Percentiles rank a stretch among this genome's conserved stretches.
Conservation (phyloP, 208 protist genomes). For the Trypanosoma vivax region DNA sequence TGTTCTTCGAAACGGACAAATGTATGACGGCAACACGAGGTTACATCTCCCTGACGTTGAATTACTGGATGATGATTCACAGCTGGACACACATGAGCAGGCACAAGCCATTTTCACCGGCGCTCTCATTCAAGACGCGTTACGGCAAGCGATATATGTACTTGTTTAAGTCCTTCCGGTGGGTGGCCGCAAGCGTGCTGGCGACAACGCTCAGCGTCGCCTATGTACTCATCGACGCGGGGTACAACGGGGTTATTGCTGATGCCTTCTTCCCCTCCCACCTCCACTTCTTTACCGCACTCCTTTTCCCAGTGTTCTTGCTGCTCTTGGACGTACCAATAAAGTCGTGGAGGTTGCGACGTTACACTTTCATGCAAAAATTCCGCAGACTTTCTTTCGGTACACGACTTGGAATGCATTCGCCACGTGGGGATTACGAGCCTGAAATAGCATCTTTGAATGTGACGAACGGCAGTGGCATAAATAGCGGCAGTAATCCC, state of each 20-base stretch:
- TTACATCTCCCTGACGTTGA: conserved; percentile 79
- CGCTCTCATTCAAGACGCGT: conserved; percentile 58
- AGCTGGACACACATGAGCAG: conserved; percentile 87
- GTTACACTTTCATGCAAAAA: conserved; percentile 84
- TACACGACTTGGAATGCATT: conserved; percentile 90
- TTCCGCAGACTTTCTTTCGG: conserved; percentile 83
- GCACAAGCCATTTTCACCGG: conserved; percentile 62
- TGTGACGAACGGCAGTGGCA: not conserved
- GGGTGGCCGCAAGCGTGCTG: conserved; percentile 42
- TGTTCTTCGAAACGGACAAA: conserved; percentile 23
- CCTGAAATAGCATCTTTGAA: conserved; percentile 57
- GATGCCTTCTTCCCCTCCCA: conserved; percentile 55
- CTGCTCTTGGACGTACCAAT: conserved; percentile 72
- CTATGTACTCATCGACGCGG: conserved; percentile 45
- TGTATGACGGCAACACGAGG: conserved; percentile 56
- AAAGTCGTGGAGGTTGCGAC: conserved; percentile 73
- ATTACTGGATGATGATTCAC: conserved; percentile 87
- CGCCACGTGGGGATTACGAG: conserved; percentile 85
- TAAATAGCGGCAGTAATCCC: not conserved
- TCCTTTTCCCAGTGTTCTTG: conserved; percentile 64
- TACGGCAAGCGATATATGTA: conserved; percentile 64
- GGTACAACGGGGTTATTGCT: conserved; percentile 11
- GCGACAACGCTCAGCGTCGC: conserved; percentile 50
- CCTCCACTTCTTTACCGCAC: conserved; percentile 45
- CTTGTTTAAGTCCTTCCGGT: conserved; percentile 70